A percentile compares a stretch with the other conserved stretches of the same genome.
Evolutionary conservation across 2,329 filamentous ascomycete species (phyloP).

Genomic region (Sclerotinia nivalis): DNA sequence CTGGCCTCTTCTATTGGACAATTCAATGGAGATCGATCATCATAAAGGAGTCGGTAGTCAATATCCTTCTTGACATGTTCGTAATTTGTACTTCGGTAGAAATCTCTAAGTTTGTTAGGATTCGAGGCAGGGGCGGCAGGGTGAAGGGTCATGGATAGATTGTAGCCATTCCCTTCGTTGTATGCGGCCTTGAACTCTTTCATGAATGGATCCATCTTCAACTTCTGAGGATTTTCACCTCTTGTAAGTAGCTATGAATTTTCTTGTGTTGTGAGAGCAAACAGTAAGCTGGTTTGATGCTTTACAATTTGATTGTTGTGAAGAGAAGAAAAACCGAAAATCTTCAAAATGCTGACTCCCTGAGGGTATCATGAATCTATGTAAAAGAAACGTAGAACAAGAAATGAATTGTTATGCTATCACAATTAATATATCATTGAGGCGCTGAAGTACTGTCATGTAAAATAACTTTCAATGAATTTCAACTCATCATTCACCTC

Average conservation of each 20-base stretch:
- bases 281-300: background rate
- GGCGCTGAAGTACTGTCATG: background rate
- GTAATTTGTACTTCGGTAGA: constrained; percentile 72
- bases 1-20: constrained; percentile 60
- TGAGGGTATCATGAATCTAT: constrained; percentile 13
- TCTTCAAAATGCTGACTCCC: constrained; percentile 8
- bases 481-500: background rate
- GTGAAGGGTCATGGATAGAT: constrained; percentile 71
- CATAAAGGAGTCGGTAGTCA: constrained; percentile 68
- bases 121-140: constrained; percentile 65
- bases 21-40: constrained; percentile 42
- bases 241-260: background rate
- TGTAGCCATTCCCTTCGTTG: constrained; percentile 64
- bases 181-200: constrained; percentile 72
- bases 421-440: constrained; percentile 1
- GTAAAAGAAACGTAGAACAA: background rate
- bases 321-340: background rate
- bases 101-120: constrained; percentile 64
- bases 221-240: background rate
- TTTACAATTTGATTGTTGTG: background rate
- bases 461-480: constrained; percentile 4
- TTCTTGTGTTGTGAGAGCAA: background rate
- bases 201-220: constrained; percentile 70
- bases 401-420: background rate
- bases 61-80: constrained; percentile 63